Base-by-base conservation (phyloP, 345 rosid species). In the Citrus glauca region DNA sequence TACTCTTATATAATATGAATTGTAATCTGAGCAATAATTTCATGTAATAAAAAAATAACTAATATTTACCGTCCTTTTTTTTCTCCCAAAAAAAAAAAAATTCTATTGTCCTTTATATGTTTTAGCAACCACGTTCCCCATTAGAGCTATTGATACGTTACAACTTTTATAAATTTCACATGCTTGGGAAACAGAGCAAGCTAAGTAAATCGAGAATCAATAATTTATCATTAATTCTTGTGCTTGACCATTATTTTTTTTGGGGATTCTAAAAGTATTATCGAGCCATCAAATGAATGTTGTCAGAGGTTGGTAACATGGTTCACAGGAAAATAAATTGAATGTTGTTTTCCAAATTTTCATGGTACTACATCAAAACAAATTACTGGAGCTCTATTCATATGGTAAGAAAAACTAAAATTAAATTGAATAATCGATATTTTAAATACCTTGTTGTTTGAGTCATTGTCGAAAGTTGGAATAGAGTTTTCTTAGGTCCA, bases 391-490 rank as follows among this genome's bases (percentile, higher is more conserved):
- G 20, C 56, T 50, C 22, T 17, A 1, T 7, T 17, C 7, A 10
- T n/a, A 64, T 64, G 8, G 5, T 7, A 22, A 9, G 24, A 7
- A 59, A 59, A 59, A 59, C 27, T 59, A 24, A 59, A n/a, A n/a
- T 59, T 25, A 59, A 24, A 25, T 9, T 24, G 0, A n/a, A 24
- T 61, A 25, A 61, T 24, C 9, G 27, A 24, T 61, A n/a, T 61
- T 24, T 10, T 10, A 28, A 13, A 30, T 80, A 66, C 80, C 77
- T 85, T 69, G 89, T 75, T 77, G 76, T 76, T 75, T 59, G 91
- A 42, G 90, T 90, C 86, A 50, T 73, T 76, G 78, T 84, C 87
- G 87, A 75, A 59, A 73, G 89, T 75, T 81, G 87, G 76, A 74
- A 82, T 37, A 45, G 28, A 66, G 57, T 82, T 85, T 64, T 85